Percentiles rank a stretch among this genome's conserved stretches.
Evolutionary conservation across 495 filamentous ascomycete genomes (phyloP).

Genomic region (Aspergillus sparsus): DNA sequence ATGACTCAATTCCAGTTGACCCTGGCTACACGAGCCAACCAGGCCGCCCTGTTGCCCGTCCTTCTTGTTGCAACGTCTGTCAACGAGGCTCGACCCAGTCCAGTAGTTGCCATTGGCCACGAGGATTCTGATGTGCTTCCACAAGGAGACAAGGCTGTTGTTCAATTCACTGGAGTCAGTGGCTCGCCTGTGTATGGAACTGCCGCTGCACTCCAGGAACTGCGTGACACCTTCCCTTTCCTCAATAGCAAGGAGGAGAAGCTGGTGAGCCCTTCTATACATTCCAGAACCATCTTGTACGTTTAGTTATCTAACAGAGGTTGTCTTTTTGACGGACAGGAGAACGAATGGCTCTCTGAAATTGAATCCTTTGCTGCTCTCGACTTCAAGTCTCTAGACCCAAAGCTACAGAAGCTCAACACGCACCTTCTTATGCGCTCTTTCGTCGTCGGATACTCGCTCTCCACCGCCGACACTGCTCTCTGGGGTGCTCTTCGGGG

Average conservation of each 20-base stretch:
- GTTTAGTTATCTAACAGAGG: too few relatives aligned
- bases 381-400: constrained; percentile 80
- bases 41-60: constrained; percentile 51
- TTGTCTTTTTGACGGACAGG: constrained; percentile 27
- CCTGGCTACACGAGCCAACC: constrained; percentile 63
- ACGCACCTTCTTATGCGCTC: constrained; percentile 83
- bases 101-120: constrained; percentile 48
- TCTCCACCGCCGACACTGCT: constrained; percentile 76
- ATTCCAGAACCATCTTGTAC: not conserved
- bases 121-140: constrained; percentile 49
- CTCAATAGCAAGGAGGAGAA: constrained; percentile 49
- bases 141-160: constrained; percentile 44
- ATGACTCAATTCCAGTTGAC: constrained; percentile 49
- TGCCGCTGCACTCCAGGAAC: constrained; percentile 39
- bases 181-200: constrained; percentile 39
- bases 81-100: constrained; percentile 47
- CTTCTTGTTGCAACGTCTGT: constrained; percentile 52
- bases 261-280: constrained; percentile 32
- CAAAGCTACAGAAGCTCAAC: constrained; percentile 74
- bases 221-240: constrained; percentile 44
- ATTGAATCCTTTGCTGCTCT: constrained; percentile 53
- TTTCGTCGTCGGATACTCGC: constrained; percentile 78
- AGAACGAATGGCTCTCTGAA: constrained; percentile 59
- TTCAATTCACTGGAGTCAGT: constrained; percentile 39
- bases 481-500: constrained; percentile 83